Evolutionary conservation across 352 stramenopile species (phyloP), one percentile per base, ranked within the genome.

Genomic region (Peronospora farinosa): DNA sequence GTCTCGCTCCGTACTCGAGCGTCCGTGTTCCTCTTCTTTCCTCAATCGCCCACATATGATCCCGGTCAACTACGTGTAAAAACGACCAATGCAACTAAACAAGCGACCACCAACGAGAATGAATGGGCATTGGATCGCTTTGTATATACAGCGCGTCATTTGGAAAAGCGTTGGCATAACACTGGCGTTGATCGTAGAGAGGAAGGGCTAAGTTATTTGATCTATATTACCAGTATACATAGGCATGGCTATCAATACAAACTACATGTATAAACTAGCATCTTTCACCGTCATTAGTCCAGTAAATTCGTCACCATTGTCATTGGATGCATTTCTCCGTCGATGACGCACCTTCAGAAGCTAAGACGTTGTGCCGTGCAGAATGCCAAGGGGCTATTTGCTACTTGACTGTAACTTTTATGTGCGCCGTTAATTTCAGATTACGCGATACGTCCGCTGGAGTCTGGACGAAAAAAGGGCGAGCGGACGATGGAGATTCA

Each of bases 21-120:
- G 58, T 10, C 57, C 68, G 12, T 74, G 66, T 54, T 58, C 57
- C 1, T 66, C 55, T 16, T 40, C 63, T 0, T 69, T 72, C 54
- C 49, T 68, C 16, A 54, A 58, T 23, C 67, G 61, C 9, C 60
- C 65, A 19, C 62, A 58, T 28, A 70, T 79, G 65, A 78, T 79
- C 47, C 60, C 69, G 16, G 67, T 62, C 53, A 74, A 76, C 46
- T 76, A 71, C 37, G 67, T 67, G 19, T 80, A 57, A 77, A 32
- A 77, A 32, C 7, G 28, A 32, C 21, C 8, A 2, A 16, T 45
- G 23, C 39, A 16, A 9, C 4, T 3, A 19, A 40, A 21, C 2
- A 15, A 21, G n/a, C n/a, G n/a, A 19, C 5, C 15, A 21, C n/a
- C 6, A 19, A 40, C 36, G 27, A 45, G 36, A 30, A 50, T 13